Percentiles rank a stretch among this genome's conserved stretches.
phyloP scores from a whole-genome alignment of 2,329 filamentous ascomycete genomes.

The Cryphonectria carpinicola region DNA sequence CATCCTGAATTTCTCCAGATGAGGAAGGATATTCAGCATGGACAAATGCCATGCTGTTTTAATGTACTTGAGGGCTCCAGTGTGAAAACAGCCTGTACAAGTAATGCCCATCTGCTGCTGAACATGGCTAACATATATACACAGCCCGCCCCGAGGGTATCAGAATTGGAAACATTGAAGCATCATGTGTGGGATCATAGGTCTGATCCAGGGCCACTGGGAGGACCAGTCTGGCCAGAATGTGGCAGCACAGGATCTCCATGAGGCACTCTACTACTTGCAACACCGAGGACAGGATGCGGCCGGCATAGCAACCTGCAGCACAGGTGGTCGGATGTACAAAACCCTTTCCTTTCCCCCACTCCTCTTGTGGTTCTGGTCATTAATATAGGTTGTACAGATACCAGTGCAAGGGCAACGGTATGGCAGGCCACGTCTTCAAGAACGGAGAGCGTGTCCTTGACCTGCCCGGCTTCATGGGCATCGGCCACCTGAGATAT shows the following conservation, averaged over 20 bases:
- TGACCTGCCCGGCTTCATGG: conserved; percentile 84
- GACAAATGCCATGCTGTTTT: neutral
- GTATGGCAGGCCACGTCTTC: conserved; percentile 78
- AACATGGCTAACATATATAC: neutral
- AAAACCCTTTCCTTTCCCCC: too few relatives aligned
- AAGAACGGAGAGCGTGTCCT: conserved; percentile 74
- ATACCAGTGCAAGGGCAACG: conserved; percentile 84
- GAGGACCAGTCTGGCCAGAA: conserved; percentile 25
- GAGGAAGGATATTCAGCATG: neutral
- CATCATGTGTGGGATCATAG: conserved; percentile 23
- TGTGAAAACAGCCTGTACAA: neutral
- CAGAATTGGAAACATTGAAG: too few relatives aligned
- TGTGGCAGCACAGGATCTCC: conserved; percentile 50
- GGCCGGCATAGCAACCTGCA: conserved; percentile 77
- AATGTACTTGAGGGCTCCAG: neutral
- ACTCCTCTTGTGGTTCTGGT: neutral
- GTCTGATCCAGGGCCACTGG: conserved; percentile 22
- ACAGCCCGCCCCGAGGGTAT: neutral
- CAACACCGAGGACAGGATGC: conserved; percentile 84
- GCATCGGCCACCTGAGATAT: conserved; percentile 83
- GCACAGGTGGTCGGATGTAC: conserved; percentile 75
- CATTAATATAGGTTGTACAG: neutral
- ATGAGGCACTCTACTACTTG: conserved; percentile 73
- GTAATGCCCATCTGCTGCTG: neutral
- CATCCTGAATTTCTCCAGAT: neutral